Percentiles rank a stretch among this genome's conserved stretches.
These are phyloP conservation scores for Hyphopichia khmerensis DNA, from an alignment of 1,139 yeast species.

Conservation along the genomic window DNA sequence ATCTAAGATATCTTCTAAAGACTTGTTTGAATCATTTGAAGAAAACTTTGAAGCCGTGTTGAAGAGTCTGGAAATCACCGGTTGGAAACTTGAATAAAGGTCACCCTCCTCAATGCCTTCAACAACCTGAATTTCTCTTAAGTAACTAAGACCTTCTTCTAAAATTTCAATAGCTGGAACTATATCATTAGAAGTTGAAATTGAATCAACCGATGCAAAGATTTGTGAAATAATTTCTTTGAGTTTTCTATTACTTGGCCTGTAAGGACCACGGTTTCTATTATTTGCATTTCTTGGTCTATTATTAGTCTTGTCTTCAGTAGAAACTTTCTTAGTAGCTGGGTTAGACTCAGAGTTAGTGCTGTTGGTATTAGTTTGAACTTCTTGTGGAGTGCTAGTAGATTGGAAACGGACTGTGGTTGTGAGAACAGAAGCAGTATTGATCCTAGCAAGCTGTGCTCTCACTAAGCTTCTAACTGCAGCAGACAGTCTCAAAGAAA, in stretches of 20 bases:
- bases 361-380: not conserved
- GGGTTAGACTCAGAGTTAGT: not conserved
- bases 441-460: not conserved
- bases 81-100: conserved; percentile 28
- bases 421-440: not conserved
- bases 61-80: conserved; percentile 23
- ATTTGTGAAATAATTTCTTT: conserved; percentile 37
- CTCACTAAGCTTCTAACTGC: conserved; percentile 3
- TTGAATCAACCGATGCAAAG: conserved; percentile 21
- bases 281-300: not conserved
- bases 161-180: conserved; percentile 37
- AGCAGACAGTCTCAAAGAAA: conserved; percentile 18
- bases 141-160: conserved; percentile 43
- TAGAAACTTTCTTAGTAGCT: too few species aligned
- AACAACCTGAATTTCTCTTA: conserved; percentile 35
- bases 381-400: conserved; percentile 5
- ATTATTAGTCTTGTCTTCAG: not conserved
- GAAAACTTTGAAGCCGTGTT: conserved; percentile 15
- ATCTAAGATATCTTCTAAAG: conserved; percentile 26
- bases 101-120: conserved; percentile 29
- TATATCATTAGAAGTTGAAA: conserved; percentile 23
- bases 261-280: not conserved
- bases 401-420: conserved; percentile 14
- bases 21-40: conserved; percentile 12
- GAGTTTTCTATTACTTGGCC: conserved; percentile 20